These are phyloP conservation scores for Lachancea kluyveri DNA, from an alignment of 805 yeast species.

Conservation along the genomic window DNA sequence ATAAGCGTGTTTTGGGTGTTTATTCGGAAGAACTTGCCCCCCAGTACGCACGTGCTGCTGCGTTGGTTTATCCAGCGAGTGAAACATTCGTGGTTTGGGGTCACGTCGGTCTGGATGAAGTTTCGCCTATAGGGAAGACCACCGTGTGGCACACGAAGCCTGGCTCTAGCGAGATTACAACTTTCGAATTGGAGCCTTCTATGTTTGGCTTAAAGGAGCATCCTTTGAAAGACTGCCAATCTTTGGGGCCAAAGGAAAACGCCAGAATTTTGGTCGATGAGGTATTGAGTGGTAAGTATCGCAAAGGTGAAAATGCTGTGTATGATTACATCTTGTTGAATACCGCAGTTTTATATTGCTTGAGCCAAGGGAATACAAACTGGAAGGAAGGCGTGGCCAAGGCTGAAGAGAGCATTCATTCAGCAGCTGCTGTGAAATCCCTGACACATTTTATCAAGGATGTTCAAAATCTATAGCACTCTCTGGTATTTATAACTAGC, in stretches of 20 bases:
- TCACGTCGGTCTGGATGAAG: constrained; percentile 84
- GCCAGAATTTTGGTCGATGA: constrained; percentile 46
- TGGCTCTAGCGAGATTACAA: constrained; percentile 28
- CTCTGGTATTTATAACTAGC: no score
- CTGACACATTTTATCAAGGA: constrained; percentile 42
- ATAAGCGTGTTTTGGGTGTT: constrained; percentile 85
- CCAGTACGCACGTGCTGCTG: constrained; percentile 78
- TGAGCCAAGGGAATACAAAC: constrained; percentile 56
- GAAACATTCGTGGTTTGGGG: constrained; percentile 91
- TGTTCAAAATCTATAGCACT: constrained; percentile 16
- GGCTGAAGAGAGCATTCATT: constrained; percentile 61
- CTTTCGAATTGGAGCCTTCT: constrained; percentile 50
- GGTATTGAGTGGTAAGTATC: constrained; percentile 38
- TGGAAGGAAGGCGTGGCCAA: constrained; percentile 76
- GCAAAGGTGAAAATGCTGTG: constrained; percentile 51
- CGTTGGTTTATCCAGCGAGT: constrained; percentile 40
- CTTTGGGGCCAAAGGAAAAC: constrained; percentile 85
- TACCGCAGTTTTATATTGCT: constrained; percentile 79
- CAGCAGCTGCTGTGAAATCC: constrained; percentile 62
- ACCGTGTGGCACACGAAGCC: constrained; percentile 62
- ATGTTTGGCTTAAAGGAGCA: constrained; percentile 83
- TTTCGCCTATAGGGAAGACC: constrained; percentile 82
- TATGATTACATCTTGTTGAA: constrained; percentile 89
- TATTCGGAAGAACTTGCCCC: constrained; percentile 73
- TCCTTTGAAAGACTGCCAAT: constrained; percentile 56